A percentile compares a stretch with the other conserved stretches of the same genome.
Conservation (phyloP, 441 rosid genomes). For the Omphalea diandra region DNA sequence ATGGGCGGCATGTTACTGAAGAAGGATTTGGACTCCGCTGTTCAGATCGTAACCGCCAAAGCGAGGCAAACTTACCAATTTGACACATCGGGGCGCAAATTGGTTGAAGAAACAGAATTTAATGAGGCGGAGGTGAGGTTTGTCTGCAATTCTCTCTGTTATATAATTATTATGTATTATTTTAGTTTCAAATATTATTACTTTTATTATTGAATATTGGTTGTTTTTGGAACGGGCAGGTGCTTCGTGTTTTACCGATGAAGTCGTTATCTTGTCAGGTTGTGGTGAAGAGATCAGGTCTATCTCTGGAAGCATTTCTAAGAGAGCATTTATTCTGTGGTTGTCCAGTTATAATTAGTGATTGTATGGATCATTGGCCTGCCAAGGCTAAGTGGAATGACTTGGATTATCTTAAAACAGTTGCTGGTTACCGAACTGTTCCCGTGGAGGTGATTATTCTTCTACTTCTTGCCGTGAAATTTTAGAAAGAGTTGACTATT, state of each 20-base stretch:
- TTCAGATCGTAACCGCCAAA: conserved; percentile 41
- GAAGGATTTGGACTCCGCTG: conserved; percentile 70
- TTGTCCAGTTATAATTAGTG: conserved; percentile 81
- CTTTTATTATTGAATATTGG: not conserved
- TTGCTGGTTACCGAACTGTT: conserved; percentile 92
- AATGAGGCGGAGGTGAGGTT: conserved; percentile 64
- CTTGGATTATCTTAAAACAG: conserved; percentile 61
- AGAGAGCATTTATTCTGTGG: conserved; percentile 60
- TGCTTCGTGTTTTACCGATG: conserved; percentile 50
- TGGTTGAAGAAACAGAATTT: conserved; percentile 37
- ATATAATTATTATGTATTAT: not conserved
- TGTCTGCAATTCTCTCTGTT: conserved; percentile 24
- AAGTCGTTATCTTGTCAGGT: conserved; percentile 58
- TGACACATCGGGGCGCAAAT: conserved; percentile 14
- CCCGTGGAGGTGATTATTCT: conserved; percentile 90
- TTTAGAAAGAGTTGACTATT: not conserved
- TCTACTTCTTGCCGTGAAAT: not conserved
- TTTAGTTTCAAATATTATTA: no score
- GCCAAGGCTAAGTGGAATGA: conserved; percentile 88
- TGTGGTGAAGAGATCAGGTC: conserved; percentile 70
- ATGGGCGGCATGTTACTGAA: conserved; percentile 88
- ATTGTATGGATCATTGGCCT: conserved; percentile 96
- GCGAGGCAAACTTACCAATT: conserved; percentile 37
- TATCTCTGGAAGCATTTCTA: conserved; percentile 84
- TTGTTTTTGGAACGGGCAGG: conserved; percentile 37